Evolutionary conservation across 2,329 filamentous ascomycete species (phyloP), one percentile per base, ranked within the genome.

Genomic region (Rhexocercosporidium sp.): DNA sequence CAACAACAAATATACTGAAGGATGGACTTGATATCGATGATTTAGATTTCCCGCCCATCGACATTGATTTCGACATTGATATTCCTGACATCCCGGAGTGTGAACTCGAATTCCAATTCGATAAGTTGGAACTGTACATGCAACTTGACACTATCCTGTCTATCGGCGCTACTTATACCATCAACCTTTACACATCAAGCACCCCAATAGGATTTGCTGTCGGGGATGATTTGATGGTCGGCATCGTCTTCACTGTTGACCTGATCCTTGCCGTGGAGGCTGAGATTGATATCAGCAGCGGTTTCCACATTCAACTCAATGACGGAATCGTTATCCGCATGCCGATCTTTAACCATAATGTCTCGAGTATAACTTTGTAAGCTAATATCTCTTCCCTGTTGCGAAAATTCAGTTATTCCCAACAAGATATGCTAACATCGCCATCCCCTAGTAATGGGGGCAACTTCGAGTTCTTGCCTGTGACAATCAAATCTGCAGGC

Each of bases 401-500:
- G 8, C 20, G 29, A 49, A 11, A 56, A 34, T 37, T 22, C 2
- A 37, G 6, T 22, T 20, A 37, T 34, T 6, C 7, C 12, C 9
- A 39, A 14, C 18, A 18, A 46, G 44, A 22, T 25, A 22, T 29
- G 6, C 47, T 62, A 46, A 65, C 27, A 14, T 12, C 9, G 20
- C 16, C 27, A 53, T 11, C 16, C 63, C 11, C 60, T 46, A 86
- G 84, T 53, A 81, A 83, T 3, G 84, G 84, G 6, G 86, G 82
- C 0, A 75, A 80, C 16, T 88, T 87, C 66, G 84, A 87, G 65
- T 87, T 87, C 65, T 80, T 88, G 1, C 86, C 86, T 0, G 83
- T 88, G 3, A 84, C 79, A 0, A 76, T 88, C 37, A 75, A 81
- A 66, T 81, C 78, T 34, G 80, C 79, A n/a, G 80, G 79, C 63